Evolutionary conservation across 208 protist genomes (phyloP).

Genomic region (Blastocrithidia nonstop): DNA sequence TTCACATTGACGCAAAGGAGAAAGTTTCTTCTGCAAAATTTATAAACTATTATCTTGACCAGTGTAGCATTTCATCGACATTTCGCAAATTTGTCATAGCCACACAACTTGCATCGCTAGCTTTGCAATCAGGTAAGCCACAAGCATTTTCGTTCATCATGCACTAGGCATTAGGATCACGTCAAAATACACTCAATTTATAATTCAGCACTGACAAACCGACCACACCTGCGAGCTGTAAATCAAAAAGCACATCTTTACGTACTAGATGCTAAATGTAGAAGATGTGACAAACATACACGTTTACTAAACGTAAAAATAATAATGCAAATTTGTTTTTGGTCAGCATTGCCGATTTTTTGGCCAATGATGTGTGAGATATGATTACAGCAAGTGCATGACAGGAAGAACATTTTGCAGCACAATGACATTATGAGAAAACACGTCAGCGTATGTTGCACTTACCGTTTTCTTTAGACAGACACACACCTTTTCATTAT

Average conservation of each 20-base stretch:
- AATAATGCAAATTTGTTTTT: conserved; percentile 41
- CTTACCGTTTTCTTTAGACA: conserved; percentile 18
- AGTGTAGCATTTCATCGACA: conserved; percentile 7
- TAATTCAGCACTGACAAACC: too few species aligned
- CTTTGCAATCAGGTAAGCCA: conserved; percentile 39
- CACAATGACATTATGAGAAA: conserved; percentile 58
- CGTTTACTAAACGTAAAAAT: too few species aligned
- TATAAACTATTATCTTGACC: conserved; percentile 16
- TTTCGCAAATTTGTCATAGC: conserved; percentile 38
- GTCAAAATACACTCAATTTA: too few species aligned
- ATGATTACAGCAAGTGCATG: conserved; percentile 16
- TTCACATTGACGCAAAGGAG: not conserved
- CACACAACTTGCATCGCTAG: conserved; percentile 19
- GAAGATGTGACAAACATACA: too few species aligned
- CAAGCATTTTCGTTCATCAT: conserved; percentile 63
- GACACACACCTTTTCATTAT: conserved; percentile 26
- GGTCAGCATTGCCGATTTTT: conserved; percentile 11
- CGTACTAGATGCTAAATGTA: too few species aligned
- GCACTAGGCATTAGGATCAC: conserved; percentile 20
- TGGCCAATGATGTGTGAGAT: conserved; percentile 29
- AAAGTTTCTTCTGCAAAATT: conserved; percentile 6
- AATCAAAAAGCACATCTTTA: too few species aligned
- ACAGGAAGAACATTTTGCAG: conserved; percentile 39
- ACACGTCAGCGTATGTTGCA: conserved; percentile 5
- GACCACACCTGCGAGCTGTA: too few species aligned